Evolutionary conservation across 2,329 filamentous ascomycete species (phyloP).

Genomic region (Cladosporium sp.): DNA sequence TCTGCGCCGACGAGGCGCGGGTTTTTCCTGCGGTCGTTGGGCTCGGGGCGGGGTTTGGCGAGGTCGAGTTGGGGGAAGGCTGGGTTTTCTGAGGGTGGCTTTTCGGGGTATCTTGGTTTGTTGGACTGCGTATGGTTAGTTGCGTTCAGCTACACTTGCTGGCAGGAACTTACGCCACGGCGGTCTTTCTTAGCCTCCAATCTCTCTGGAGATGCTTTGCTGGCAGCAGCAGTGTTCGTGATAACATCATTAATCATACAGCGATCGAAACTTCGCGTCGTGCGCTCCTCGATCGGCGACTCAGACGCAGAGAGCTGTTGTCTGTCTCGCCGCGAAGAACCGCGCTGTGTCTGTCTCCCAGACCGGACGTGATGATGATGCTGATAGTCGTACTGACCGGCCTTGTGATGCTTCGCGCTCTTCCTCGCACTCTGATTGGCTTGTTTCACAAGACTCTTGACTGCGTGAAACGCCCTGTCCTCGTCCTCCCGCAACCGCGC

Average conservation of each 20-base stretch:
- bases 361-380: constrained; percentile 23
- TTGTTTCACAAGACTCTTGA: constrained; percentile 31
- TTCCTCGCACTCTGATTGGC: constrained; percentile 26
- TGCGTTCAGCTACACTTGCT: not conserved
- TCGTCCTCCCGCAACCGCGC: constrained; percentile 25
- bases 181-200: constrained; percentile 21
- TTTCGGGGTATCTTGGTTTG: constrained; percentile 14
- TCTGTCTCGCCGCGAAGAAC: constrained; percentile 14
- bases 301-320: constrained; percentile 23
- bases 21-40: constrained; percentile 40
- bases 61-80: constrained; percentile 28
- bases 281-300: constrained; percentile 4
- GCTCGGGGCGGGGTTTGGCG: constrained; percentile 17
- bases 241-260: constrained; percentile 16
- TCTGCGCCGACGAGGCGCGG: constrained; percentile 45
- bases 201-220: not conserved
- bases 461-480: constrained; percentile 25
- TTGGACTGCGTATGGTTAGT: constrained; percentile 17
- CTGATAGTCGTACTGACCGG: constrained; percentile 18
- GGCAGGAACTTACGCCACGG: constrained; percentile 17
- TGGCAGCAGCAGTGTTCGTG: not conserved
- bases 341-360: constrained; percentile 27
- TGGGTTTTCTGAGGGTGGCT: constrained; percentile 22
- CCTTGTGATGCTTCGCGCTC: constrained; percentile 22
- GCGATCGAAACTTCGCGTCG: constrained; percentile 19